Evolutionary conservation across 2,329 filamentous ascomycete genomes (phyloP), one percentile per base, ranked within the genome.

Genomic region (Cercospora nicotianae): DNA sequence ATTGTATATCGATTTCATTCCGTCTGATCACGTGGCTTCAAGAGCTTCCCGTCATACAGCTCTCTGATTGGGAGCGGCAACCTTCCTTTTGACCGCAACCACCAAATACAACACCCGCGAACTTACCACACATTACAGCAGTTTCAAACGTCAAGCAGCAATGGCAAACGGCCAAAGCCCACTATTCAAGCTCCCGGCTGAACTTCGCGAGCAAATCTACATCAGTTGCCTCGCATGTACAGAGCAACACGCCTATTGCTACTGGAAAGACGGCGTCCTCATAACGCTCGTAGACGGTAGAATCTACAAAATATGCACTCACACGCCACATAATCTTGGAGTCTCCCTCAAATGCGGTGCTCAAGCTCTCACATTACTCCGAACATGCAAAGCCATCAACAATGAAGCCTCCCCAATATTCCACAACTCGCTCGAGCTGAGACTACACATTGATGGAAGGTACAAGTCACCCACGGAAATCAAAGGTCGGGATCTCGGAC

Each of bases 371-470:
- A 72, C 70, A 3, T 74, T 85, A 9, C 79, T 80, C 64, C 74
- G 72, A 10, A 73, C 80, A 3, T 81, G 76, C 70, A 79, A 77
- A 23, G 80, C 82, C 68, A 73, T 85, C 42, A 78, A 81, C 67
- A 68, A 75, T 58, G 84, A 86, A 73, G 78, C 82, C 5, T 76
- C 76, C 26, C 76, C 73, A 12, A 76, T 84, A 55, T 85, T 84
- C 76, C 78, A 79, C 66, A 71, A 78, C 13, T 62, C 60, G 6
- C 58, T 71, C 1, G 65, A 69, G n/a, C 16, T 69, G 10, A 57
- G 63, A 1, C 23, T 71, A 12, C 69, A 71, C 20, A 61, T 71
- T 12, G 67, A 71, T 30, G 69, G 69, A 31, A 30, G 69, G 16
- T 71, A 71, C 42, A 63, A 68, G 13, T 55, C 48, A 0, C 67